These are phyloP conservation scores for Pythium plurisporium DNA, from an alignment of 352 stramenopile genomes.

Conservation along the genomic window DNA sequence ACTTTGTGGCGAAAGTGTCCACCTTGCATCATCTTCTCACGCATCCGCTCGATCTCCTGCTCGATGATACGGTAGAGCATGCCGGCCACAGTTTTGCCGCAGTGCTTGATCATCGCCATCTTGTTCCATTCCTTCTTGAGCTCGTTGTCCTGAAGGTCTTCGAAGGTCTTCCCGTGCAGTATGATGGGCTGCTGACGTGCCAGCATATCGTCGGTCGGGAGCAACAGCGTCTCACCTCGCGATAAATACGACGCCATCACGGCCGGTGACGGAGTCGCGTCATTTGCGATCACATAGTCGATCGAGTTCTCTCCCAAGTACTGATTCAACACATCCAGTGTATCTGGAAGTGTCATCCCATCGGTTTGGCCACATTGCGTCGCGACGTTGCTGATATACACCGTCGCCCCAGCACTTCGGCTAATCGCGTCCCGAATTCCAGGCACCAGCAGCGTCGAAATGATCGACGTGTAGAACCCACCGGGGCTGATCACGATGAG, in stretches of 20 bases:
- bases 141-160: slow-evolving; percentile 45
- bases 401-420: slow-evolving; percentile 55
- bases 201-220: slow-evolving; percentile 59
- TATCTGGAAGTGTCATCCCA: slow-evolving; percentile 67
- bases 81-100: slow-evolving; percentile 59
- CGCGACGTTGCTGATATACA: slow-evolving; percentile 86
- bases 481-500: slow-evolving; percentile 80
- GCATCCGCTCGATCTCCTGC: slow-evolving; percentile 64
- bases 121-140: slow-evolving; percentile 74
- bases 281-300: slow-evolving; percentile 86
- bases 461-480: slow-evolving; percentile 86
- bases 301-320: slow-evolving; percentile 75
- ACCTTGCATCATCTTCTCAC: slow-evolving; percentile 26
- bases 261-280: slow-evolving; percentile 46
- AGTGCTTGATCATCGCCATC: slow-evolving; percentile 82
- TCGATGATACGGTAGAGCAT: slow-evolving; percentile 88
- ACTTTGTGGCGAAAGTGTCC: slow-evolving; percentile 28
- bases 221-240: slow-evolving; percentile 65
- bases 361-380: slow-evolving; percentile 82
- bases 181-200: slow-evolving; percentile 55
- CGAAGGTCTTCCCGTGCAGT: slow-evolving; percentile 74
- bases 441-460: slow-evolving; percentile 70
- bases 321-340: slow-evolving; percentile 50
- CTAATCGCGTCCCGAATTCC: slow-evolving; percentile 79
- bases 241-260: slow-evolving; percentile 62